A percentile compares a stretch with the other conserved stretches of the same genome.
Conservation (phyloP, 805 yeast genomes). For the Saccharomyces mikatae region DNA sequence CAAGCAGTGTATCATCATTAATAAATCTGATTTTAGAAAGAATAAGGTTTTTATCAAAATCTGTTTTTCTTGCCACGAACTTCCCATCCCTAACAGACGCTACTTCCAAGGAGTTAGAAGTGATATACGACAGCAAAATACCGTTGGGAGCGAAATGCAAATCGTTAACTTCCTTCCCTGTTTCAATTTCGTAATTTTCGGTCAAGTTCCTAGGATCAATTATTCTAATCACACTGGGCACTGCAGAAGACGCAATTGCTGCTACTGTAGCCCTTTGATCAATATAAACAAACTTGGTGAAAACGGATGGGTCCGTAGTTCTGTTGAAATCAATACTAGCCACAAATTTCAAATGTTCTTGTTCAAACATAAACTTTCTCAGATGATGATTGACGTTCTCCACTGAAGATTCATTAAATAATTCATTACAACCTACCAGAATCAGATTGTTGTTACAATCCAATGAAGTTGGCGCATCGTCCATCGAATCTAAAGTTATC, state of each 20-base stretch:
- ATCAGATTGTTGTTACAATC: conserved; percentile 46
- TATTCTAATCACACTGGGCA: conserved; percentile 56
- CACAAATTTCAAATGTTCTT: conserved; percentile 53
- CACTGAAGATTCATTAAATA: conserved; percentile 46
- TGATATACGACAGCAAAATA: conserved; percentile 53
- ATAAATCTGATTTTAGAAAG: conserved; percentile 33
- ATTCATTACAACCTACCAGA: conserved; percentile 71
- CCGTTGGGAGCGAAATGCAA: conserved; percentile 62
- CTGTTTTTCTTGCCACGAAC: conserved; percentile 30
- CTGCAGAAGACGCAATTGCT: conserved; percentile 58
- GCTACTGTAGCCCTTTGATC: conserved; percentile 55
- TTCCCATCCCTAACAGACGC: conserved; percentile 36
- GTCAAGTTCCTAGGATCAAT: conserved; percentile 51
- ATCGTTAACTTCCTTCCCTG: conserved; percentile 54
- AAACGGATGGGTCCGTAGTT: conserved; percentile 43
- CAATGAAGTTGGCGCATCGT: conserved; percentile 83
- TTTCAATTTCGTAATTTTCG: conserved; percentile 44
- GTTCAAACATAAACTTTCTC: conserved; percentile 53
- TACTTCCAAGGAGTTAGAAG: conserved; percentile 42
- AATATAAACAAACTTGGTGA: conserved; percentile 50
- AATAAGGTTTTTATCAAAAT: conserved; percentile 27
- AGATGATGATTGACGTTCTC: conserved; percentile 59
- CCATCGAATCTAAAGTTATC: conserved; percentile 49
- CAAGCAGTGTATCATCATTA: conserved; percentile 29
- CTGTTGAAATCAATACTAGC: conserved; percentile 51